A percentile compares a stretch with the other conserved stretches of the same genome.
Conservation (phyloP, 345 rosid genomes). For the Citrus reticulata region DNA sequence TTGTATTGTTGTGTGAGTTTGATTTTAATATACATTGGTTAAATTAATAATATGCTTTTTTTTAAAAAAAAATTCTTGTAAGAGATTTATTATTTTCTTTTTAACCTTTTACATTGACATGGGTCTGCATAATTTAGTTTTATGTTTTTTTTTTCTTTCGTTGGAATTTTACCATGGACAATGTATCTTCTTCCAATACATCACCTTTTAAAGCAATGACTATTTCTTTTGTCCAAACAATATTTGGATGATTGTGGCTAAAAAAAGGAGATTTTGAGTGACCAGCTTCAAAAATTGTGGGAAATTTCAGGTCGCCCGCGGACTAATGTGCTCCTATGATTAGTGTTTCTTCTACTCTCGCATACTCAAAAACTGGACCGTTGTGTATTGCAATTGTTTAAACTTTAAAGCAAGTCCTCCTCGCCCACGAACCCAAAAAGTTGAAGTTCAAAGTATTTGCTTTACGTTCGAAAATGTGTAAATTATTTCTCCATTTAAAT, state of each 20-base stretch:
- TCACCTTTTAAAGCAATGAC: too few species aligned
- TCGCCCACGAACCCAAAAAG: too few species aligned
- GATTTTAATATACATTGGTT: neutral
- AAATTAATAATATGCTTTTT: neutral
- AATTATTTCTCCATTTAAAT: neutral
- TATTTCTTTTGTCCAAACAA: neutral
- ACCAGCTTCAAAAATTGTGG: neutral
- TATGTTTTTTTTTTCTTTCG: too few species aligned
- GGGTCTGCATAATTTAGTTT: too few species aligned
- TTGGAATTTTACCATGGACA: too few species aligned
- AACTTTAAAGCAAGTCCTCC: neutral
- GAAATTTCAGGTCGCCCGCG: slow-evolving; percentile 5
- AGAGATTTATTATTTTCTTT: too few species aligned
- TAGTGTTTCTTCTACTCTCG: neutral
- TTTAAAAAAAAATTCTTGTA: too few species aligned
- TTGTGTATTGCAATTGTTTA: neutral
- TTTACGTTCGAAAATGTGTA: neutral
- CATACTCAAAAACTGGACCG: neutral
- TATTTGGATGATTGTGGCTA: neutral
- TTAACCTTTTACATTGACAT: neutral
- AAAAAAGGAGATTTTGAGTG: neutral
- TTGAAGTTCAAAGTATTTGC: too few species aligned
- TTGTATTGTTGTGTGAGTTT: slow-evolving; percentile 8
- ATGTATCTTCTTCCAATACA: too few species aligned
- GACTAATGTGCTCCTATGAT: neutral